These are phyloP conservation scores for Penicillium roqueforti DNA, from an alignment of 495 filamentous ascomycete species.

Conservation along the genomic window DNA sequence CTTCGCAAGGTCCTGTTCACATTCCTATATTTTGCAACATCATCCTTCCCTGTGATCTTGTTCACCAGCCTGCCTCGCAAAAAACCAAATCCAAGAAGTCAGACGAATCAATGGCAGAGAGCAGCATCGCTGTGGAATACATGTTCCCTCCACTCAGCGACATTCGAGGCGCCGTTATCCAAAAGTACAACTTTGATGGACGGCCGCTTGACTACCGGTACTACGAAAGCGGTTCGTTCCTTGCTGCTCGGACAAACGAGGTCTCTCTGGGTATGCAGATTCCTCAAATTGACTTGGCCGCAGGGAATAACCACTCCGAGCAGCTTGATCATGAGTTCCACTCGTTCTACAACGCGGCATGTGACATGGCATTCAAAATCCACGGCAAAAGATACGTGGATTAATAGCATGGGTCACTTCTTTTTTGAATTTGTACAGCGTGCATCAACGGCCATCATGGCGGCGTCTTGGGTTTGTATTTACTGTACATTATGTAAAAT, in stretches of 20 bases:
- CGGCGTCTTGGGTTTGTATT: constrained; percentile 2
- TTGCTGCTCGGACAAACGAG: constrained; percentile 24
- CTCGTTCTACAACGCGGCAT: constrained; percentile 36
- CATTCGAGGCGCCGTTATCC: constrained; percentile 22
- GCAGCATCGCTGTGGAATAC: constrained; percentile 28
- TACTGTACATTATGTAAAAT: constrained; percentile 8
- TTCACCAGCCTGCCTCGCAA: not conserved
- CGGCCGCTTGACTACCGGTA: constrained; percentile 29
- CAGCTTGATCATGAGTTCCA: constrained; percentile 28
- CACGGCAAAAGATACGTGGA: constrained; percentile 9
- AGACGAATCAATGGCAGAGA: constrained; percentile 1
- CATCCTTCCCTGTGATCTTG: constrained; percentile 23
- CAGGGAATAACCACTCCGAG: not conserved
- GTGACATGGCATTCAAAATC: constrained; percentile 36
- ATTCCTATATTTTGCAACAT: constrained; percentile 33
- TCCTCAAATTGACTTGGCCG: not conserved
- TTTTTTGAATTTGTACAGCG: constrained; percentile 6
- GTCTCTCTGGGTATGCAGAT: constrained; percentile 32
- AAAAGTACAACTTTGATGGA: constrained; percentile 29
- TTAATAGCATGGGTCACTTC: not conserved
- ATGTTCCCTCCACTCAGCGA: constrained; percentile 33
- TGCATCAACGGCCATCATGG: constrained; percentile 3
- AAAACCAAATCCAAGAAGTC: not conserved
- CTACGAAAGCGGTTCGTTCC: constrained; percentile 35
- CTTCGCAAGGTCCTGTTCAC: constrained; percentile 1